These are phyloP conservation scores for Solioccasus polychromus DNA, from an alignment of 768 basidiomycete species.

Conservation along the genomic window DNA sequence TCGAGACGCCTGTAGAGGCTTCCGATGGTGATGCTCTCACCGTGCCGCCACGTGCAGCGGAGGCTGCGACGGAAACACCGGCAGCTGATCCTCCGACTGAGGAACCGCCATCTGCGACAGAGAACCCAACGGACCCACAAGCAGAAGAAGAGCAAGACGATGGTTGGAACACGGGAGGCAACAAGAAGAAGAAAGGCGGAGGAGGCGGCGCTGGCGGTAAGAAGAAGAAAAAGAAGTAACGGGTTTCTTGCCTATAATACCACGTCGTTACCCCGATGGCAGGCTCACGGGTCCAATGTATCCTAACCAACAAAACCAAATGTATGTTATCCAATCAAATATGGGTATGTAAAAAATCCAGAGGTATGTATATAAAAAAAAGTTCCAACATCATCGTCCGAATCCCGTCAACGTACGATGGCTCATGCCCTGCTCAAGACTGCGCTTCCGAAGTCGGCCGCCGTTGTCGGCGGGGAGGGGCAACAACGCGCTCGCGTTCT, in stretches of 20 bases:
- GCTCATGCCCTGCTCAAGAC: conserved; percentile 35
- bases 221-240: conserved; percentile 15
- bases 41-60: too few relatives aligned
- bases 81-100: conserved; percentile 1
- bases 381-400: conserved; percentile 24
- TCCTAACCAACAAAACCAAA: too few relatives aligned
- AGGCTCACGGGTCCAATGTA: too few relatives aligned
- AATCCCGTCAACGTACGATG: conserved; percentile 56
- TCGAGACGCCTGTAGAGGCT: too few relatives aligned
- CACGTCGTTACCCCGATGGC: too few relatives aligned
- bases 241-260: too few relatives aligned
- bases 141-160: conserved; percentile 9
- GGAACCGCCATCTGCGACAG: conserved; percentile 5
- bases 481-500: conserved; percentile 44
- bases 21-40: too few relatives aligned
- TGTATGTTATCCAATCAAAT: too few relatives aligned
- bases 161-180: background rate
- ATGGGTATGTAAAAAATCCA: too few relatives aligned
- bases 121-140: conserved; percentile 1
- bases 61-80: background rate
- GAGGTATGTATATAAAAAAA: too few relatives aligned
- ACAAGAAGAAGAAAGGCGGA: background rate
- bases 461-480: conserved; percentile 46
- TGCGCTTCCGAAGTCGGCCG: conserved; percentile 38
- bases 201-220: background rate